These are phyloP conservation scores for Lactuca sativa DNA, from an alignment of 129 eudicot species.

Conservation along the genomic window DNA sequence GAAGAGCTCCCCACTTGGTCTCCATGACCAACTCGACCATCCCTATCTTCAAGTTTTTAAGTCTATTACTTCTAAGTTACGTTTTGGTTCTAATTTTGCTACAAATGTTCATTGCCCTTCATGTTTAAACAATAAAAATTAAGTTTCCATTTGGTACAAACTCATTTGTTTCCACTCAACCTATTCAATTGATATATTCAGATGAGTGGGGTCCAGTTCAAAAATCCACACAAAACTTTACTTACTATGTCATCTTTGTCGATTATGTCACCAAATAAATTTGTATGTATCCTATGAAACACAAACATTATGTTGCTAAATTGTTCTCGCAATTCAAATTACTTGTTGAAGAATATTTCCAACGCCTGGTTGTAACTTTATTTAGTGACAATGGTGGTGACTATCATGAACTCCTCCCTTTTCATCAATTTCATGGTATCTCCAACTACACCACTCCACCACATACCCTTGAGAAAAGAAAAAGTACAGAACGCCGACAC, in stretches of 20 bases:
- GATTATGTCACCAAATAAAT: not conserved
- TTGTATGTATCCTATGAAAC: not conserved
- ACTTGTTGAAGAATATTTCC: no score
- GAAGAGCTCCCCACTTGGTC: not conserved
- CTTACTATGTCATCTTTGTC: conserved; percentile 3
- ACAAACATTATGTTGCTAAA: not conserved
- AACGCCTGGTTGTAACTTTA: no score
- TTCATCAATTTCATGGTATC: not conserved
- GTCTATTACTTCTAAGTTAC: not conserved
- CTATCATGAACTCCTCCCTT: no score
- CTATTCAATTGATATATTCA: not conserved
- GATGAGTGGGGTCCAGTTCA: not conserved
- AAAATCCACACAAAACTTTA: not conserved
- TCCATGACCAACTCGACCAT: not conserved
- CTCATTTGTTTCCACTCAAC: not conserved
- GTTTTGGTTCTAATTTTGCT: not conserved
- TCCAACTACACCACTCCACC: not conserved
- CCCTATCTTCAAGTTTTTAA: not conserved
- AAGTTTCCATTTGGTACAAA: not conserved
- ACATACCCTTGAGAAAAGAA: not conserved
- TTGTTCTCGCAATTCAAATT: no score
- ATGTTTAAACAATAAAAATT: not conserved
- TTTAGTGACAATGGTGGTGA: no score
- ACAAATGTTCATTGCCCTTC: not conserved
- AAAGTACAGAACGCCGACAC: no score